These are phyloP conservation scores for Nidula microcarpa DNA, from an alignment of 768 basidiomycete genomes.

Conservation along the genomic window DNA sequence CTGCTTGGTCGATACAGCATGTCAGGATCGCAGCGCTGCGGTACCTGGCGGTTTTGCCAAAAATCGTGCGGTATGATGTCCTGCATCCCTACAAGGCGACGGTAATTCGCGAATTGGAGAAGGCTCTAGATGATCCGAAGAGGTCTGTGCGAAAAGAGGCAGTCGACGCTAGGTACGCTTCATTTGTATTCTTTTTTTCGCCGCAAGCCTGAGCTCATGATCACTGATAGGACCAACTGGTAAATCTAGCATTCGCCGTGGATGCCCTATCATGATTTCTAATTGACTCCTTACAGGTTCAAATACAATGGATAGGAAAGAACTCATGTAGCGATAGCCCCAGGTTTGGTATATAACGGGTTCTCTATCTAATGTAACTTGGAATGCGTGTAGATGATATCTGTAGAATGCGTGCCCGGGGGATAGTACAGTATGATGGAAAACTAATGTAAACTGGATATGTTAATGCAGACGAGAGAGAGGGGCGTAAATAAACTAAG, in stretches of 20 bases:
- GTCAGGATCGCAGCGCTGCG: constrained; percentile 74
- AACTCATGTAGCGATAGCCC: neutral
- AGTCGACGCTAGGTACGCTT: constrained; percentile 64
- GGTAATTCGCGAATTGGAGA: constrained; percentile 73
- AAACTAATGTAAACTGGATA: constrained; percentile 23
- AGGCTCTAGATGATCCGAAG: constrained; percentile 86
- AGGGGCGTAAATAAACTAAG: neutral
- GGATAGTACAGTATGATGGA: constrained; percentile 22
- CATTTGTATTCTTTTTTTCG: neutral
- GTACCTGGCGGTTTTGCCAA: constrained; percentile 72
- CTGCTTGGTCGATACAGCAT: constrained; percentile 38
- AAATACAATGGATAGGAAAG: constrained; percentile 49
- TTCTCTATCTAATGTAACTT: constrained; percentile 8
- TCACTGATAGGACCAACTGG: constrained; percentile 42
- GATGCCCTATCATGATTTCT: constrained; percentile 13
- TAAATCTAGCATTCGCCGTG: constrained; percentile 14
- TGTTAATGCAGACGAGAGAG: constrained; percentile 8
- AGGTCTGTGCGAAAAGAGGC: constrained; percentile 81
- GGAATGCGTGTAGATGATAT: neutral
- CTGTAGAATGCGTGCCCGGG: neutral
- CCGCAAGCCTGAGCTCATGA: neutral
- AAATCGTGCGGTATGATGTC: constrained; percentile 74
- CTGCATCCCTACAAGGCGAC: constrained; percentile 75
- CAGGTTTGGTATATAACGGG: constrained; percentile 7
- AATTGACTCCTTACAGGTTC: constrained; percentile 38